Evolutionary conservation across 345 rosid genomes (phyloP).

Genomic region (Gossypium thurberi): DNA sequence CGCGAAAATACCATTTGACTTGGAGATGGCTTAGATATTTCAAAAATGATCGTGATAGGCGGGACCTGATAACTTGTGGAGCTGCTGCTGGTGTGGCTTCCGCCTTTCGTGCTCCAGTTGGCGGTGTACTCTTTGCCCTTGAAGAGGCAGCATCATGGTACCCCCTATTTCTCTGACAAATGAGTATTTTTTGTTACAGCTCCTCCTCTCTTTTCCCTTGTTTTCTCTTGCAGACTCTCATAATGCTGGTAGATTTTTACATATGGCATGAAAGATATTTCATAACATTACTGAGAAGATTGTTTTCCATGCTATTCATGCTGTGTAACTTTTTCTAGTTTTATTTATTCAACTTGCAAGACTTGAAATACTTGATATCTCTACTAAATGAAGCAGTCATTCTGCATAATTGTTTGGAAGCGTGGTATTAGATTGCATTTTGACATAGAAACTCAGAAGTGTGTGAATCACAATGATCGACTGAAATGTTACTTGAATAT

Average conservation of each 20-base stretch:
- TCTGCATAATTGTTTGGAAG: background rate
- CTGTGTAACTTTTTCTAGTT: background rate
- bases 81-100: constrained; percentile 49
- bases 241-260: background rate
- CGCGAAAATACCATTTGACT: constrained; percentile 41
- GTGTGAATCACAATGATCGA: background rate
- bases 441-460: background rate
- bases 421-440: background rate
- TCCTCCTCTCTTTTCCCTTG: background rate
- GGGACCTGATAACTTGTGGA: constrained; percentile 47
- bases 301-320: background rate
- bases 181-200: background rate
- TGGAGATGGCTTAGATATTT: constrained; percentile 44
- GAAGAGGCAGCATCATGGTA: constrained; percentile 56
- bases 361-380: background rate
- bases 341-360: background rate
- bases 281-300: background rate
- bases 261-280: background rate
- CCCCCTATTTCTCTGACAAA: background rate
- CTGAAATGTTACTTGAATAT: constrained; percentile 4
- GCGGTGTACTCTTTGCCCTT: constrained; percentile 47
- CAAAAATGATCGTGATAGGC: constrained; percentile 42
- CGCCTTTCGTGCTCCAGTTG: constrained; percentile 49
- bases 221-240: background rate
- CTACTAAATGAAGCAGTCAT: background rate